Evolutionary conservation across 768 basidiomycete genomes (phyloP).

Genomic region (Fomitopsis serialis): DNA sequence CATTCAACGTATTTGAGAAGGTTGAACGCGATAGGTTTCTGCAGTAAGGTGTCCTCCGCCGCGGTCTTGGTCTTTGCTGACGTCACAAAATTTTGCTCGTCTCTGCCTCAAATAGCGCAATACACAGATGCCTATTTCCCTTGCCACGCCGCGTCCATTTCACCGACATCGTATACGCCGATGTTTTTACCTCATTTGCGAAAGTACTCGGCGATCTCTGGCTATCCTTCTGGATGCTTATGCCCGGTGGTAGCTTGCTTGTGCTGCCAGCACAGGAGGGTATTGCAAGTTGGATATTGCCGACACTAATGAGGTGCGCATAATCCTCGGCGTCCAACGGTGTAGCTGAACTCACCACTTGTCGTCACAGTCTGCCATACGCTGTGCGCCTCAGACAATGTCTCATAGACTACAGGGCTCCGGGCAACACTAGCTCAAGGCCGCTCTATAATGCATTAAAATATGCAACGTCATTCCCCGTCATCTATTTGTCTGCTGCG

Average conservation of each 20-base stretch:
- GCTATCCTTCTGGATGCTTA: slow-evolving; percentile 84
- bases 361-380: slow-evolving; percentile 69
- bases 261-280: slow-evolving; percentile 56
- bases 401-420: slow-evolving; percentile 70
- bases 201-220: slow-evolving; percentile 95
- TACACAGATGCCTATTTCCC: slow-evolving; percentile 73
- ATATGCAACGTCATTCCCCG: slow-evolving; percentile 95
- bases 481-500: slow-evolving; percentile 90
- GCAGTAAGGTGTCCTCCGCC: slow-evolving; percentile 46
- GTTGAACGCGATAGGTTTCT: slow-evolving; percentile 74
- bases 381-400: slow-evolving; percentile 93
- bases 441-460: slow-evolving; percentile 90
- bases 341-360: not conserved
- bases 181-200: slow-evolving; percentile 94
- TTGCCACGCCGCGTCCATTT: slow-evolving; percentile 69
- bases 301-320: slow-evolving; percentile 80
- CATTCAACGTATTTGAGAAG: slow-evolving; percentile 62
- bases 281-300: slow-evolving; percentile 69
- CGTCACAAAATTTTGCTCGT: not conserved
- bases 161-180: slow-evolving; percentile 89
- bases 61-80: not conserved
- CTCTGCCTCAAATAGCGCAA: slow-evolving; percentile 39
- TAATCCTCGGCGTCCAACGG: not conserved
- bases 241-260: slow-evolving; percentile 74
- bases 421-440: slow-evolving; percentile 57